Evolutionary conservation across 2,329 filamentous ascomycete genomes (phyloP), one percentile per base, ranked within the genome.

Genomic region (Penicillium capsulatum): DNA sequence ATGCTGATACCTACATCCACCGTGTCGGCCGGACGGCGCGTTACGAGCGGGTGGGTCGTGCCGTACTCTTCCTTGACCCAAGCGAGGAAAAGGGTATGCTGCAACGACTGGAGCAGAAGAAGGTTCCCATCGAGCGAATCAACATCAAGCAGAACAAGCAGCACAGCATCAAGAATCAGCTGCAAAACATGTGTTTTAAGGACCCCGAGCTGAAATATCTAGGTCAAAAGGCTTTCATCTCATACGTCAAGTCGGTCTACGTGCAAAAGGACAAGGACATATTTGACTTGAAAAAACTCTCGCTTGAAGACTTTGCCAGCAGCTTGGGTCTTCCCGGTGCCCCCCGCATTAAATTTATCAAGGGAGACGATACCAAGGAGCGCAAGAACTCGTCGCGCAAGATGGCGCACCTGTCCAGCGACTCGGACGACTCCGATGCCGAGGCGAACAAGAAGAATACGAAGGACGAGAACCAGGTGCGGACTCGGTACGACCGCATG

Each of bases 401-500:
- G 28, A 72, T 75, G 35, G 66, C 86, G 32, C 67, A 67, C 7
- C 60, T 86, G 63, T 63, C 85, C 63, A 79, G 79, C 38, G 73
- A 79, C n/a, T 72, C 74, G 17, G 75, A 74, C 11, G 72, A 72
- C 7, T 70, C 64, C 3, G 72, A 70, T 14, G 70, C 61, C 3
- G 67, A 64, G 17, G 70, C 63, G 27, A 56, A 61, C 22, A 74
- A 75, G 56, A 66, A 63, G 42, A 68, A 78, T 62, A 80, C 82
- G 67, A 83, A 86, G 68, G 72, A 75, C 8, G 78, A 81, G 34
- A 54, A 52, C 26, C 54, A 60, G 54, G 86, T 95, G 13, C 80
- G 89, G 46, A 98, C 94, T 20, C 97, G 95, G 65, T 94, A 94
- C 63, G 89, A 98, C 65, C 84, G 88, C 54, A 97, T 98, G 92